Conservation (phyloP, 2,329 filamentous ascomycete genomes). For the Colletotrichum lindemuthianum region DNA sequence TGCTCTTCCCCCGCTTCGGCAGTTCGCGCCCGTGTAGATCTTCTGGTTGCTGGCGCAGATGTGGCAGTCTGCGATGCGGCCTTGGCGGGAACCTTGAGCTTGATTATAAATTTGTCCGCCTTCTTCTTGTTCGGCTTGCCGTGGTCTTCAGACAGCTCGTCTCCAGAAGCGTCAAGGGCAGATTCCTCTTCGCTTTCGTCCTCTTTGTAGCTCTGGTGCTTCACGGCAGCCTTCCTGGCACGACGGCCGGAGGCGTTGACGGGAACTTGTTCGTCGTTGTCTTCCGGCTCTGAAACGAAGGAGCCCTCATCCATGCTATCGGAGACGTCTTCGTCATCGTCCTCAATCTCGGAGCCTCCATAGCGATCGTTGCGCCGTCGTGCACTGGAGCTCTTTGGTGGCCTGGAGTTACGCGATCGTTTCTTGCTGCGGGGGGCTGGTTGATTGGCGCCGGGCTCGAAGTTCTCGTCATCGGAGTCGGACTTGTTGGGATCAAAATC, state of each 20-base stretch:
- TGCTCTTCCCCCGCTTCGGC: conserved; percentile 65
- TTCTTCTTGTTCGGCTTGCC: conserved; percentile 44
- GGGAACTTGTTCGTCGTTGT: conserved; percentile 51
- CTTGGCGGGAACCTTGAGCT: conserved; percentile 52
- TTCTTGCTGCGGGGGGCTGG: conserved; percentile 53
- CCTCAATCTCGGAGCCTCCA: conserved; percentile 70
- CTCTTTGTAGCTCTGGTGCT: conserved; percentile 59
- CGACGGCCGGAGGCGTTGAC: conserved; percentile 59
- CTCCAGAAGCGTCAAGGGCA: conserved; percentile 43
- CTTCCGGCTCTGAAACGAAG: conserved; percentile 54
- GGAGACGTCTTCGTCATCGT: conserved; percentile 66
- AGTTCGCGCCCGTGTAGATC: conserved; percentile 63
- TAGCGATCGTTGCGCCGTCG: conserved; percentile 57
- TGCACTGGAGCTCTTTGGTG: conserved; percentile 50
- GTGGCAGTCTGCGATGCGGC: conserved; percentile 24
- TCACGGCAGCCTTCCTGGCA: conserved; percentile 58
- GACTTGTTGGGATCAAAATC: conserved; percentile 74
- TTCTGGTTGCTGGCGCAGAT: conserved; percentile 48
- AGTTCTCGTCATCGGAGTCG: conserved; percentile 73
- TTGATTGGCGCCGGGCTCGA: conserved; percentile 62
- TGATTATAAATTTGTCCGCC: conserved; percentile 49
- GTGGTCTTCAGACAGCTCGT: conserved; percentile 36
- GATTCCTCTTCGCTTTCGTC: conserved; percentile 54
- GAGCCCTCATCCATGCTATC: conserved; percentile 64
- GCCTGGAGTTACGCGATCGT: conserved; percentile 43